Conservation (phyloP, 2,329 filamentous ascomycete species). For the Coniochaeta sp. region DNA sequence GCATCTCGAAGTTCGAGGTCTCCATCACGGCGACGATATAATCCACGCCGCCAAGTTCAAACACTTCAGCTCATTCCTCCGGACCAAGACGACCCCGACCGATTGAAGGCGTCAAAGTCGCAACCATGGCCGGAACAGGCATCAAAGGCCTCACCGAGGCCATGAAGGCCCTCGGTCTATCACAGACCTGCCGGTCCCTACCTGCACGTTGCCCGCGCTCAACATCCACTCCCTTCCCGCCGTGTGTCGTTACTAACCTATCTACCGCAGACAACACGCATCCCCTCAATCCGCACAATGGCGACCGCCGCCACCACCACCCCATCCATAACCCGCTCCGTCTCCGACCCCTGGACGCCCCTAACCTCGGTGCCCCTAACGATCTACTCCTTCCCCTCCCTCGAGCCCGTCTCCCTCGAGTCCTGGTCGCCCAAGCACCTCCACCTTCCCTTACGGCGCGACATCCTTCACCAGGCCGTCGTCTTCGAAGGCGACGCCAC, state of each 20-base stretch:
- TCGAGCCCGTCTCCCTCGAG: constrained; percentile 76
- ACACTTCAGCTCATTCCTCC: not conserved
- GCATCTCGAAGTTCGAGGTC: not conserved
- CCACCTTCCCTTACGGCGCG: constrained; percentile 76
- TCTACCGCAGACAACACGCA: not conserved
- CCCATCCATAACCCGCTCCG: constrained; percentile 29
- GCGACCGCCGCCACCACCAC: constrained; percentile 48
- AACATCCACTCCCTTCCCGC: not conserved
- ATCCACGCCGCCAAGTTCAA: not conserved
- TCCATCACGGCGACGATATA: not conserved
- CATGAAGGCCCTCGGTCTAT: constrained; percentile 41
- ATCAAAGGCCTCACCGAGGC: constrained; percentile 45
- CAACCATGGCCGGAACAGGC: constrained; percentile 39
- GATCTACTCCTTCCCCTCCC: constrained; percentile 80
- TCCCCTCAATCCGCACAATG: constrained; percentile 32
- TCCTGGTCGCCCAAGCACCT: constrained; percentile 78
- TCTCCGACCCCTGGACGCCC: constrained; percentile 36
- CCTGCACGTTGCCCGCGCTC: constrained; percentile 9
- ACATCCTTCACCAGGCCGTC: constrained; percentile 87
- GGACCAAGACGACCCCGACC: not conserved
- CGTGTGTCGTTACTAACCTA: not conserved
- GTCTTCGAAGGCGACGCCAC: constrained; percentile 87
- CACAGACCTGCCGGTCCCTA: constrained; percentile 30
- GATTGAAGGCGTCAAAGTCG: not conserved
- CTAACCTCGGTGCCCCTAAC: constrained; percentile 69